These are phyloP conservation scores for Lachancea lanzarotensis DNA, from an alignment of 805 yeast genomes.

Conservation along the genomic window DNA sequence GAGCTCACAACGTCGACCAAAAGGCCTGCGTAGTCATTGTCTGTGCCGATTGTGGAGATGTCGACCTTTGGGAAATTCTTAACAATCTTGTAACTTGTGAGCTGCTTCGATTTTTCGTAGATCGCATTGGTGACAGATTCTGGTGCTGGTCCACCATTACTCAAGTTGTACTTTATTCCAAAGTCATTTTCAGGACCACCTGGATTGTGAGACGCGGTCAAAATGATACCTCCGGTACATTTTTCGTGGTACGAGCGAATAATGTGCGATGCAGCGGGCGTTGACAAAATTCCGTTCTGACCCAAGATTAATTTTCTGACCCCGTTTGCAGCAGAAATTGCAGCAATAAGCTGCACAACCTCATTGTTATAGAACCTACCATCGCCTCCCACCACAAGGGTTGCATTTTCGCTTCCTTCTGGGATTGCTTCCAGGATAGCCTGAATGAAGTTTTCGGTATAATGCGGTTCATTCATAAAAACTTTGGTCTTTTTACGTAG, in stretches of 20 bases:
- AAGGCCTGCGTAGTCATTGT: conserved; percentile 46
- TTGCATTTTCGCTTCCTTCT: conserved; percentile 69
- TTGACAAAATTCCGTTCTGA: conserved; percentile 78
- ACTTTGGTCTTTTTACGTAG: conserved; percentile 84
- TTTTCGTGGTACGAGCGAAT: conserved; percentile 58
- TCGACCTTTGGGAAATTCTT: conserved; percentile 60
- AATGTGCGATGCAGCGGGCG: conserved; percentile 95
- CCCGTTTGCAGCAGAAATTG: conserved; percentile 87
- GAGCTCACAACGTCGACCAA: conserved; percentile 79
- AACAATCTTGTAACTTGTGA: conserved; percentile 55
- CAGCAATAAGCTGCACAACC: conserved; percentile 73
- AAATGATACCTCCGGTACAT: conserved; percentile 89
- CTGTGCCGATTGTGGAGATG: conserved; percentile 49
- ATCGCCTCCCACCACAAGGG: conserved; percentile 92
- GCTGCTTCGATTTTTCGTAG: conserved; percentile 56
- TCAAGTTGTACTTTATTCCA: conserved; percentile 91
- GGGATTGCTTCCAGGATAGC: conserved; percentile 82
- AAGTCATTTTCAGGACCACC: conserved; percentile 91
- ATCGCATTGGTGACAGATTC: conserved; percentile 87
- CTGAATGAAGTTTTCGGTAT: conserved; percentile 92
- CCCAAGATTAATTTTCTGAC: conserved; percentile 82
- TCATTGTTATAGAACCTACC: conserved; percentile 86
- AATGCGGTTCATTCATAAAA: conserved; percentile 63
- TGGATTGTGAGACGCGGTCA: conserved; percentile 96
- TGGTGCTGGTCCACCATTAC: conserved; percentile 98